These are phyloP conservation scores for Barbatosphaeria neglecta DNA, from an alignment of 495 filamentous ascomycete genomes.

Conservation along the genomic window DNA sequence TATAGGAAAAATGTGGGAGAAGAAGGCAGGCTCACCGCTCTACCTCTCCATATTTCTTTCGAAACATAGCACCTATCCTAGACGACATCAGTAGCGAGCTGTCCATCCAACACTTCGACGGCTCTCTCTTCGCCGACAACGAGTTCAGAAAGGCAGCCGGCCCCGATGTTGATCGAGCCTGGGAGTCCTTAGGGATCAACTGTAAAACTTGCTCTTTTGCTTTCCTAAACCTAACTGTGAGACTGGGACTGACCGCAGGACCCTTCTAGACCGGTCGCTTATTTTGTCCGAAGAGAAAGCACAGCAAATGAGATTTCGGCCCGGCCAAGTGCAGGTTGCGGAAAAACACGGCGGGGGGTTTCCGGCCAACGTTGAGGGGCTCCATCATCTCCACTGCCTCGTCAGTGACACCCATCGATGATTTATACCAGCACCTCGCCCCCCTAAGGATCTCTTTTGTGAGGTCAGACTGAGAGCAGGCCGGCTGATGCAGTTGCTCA, in stretches of 20 bases:
- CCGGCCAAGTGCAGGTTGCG: slow-evolving; percentile 37
- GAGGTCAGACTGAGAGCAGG: neutral
- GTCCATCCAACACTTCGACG: slow-evolving; percentile 27
- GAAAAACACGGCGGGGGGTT: slow-evolving; percentile 39
- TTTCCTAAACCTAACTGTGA: no score
- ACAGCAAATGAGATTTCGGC: slow-evolving; percentile 23
- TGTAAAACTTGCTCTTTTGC: slow-evolving; percentile 21
- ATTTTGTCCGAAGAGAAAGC: slow-evolving; percentile 27
- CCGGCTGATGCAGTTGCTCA: neutral
- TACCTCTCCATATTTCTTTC: no score
- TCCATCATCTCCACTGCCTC: slow-evolving; percentile 46
- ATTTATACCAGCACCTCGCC: neutral
- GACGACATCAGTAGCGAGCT: no score
- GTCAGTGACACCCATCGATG: no score
- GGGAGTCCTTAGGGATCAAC: slow-evolving; percentile 39
- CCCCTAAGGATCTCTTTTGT: neutral
- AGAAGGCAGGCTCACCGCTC: no score
- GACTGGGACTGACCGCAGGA: no score
- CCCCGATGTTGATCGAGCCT: slow-evolving; percentile 45
- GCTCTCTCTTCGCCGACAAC: slow-evolving; percentile 39
- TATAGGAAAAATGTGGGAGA: no score
- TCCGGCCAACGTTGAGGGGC: slow-evolving; percentile 40
- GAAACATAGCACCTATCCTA: no score
- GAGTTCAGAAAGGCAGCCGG: slow-evolving; percentile 37
- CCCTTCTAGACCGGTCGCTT: slow-evolving; percentile 26